Percentiles rank a stretch among this genome's conserved stretches.
phyloP scores from a whole-genome alignment of 2,329 filamentous ascomycete genomes.

The Iodosphaeria phyllophila region DNA sequence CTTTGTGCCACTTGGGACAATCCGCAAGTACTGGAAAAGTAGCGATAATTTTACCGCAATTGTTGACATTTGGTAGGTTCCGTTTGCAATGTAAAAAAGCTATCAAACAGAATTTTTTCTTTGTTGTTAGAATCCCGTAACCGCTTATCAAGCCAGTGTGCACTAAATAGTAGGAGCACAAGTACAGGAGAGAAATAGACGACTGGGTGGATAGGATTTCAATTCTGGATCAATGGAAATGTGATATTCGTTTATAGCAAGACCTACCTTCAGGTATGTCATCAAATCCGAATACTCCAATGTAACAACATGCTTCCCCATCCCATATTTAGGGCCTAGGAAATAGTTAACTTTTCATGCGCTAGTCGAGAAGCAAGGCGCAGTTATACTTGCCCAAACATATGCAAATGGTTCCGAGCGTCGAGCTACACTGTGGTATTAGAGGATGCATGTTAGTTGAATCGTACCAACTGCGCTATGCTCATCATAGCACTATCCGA shows the following conservation, averaged over 20 bases:
- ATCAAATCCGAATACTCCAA: constrained; percentile 3
- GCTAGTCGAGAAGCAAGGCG: not conserved
- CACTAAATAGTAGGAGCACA: not conserved
- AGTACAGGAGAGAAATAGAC: too few relatives aligned
- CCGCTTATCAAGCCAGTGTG: not conserved
- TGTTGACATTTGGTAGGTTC: constrained; percentile 14
- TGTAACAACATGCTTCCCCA: constrained; percentile 9
- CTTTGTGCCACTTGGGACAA: constrained; percentile 8
- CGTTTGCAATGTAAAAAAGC: constrained; percentile 15
- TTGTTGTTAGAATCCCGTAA: too few relatives aligned
- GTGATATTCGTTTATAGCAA: too few relatives aligned
- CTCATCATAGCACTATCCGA: too few relatives aligned
- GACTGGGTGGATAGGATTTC: too few relatives aligned
- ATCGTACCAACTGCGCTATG: too few relatives aligned
- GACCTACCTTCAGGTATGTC: not conserved
- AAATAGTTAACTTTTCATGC: not conserved
- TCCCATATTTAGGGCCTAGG: constrained; percentile 5
- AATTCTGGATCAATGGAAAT: too few relatives aligned
- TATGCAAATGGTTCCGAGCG: not conserved
- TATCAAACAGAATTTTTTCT: constrained; percentile 2
- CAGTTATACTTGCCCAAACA: not conserved
- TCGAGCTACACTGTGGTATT: too few relatives aligned
- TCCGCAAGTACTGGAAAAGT: constrained; percentile 16
- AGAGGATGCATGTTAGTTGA: too few relatives aligned
- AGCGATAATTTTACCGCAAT: constrained; percentile 18